These are phyloP conservation scores for Entomortierella chlamydospora DNA, from an alignment of 192 early-diverging fungal species.

Conservation along the genomic window DNA sequence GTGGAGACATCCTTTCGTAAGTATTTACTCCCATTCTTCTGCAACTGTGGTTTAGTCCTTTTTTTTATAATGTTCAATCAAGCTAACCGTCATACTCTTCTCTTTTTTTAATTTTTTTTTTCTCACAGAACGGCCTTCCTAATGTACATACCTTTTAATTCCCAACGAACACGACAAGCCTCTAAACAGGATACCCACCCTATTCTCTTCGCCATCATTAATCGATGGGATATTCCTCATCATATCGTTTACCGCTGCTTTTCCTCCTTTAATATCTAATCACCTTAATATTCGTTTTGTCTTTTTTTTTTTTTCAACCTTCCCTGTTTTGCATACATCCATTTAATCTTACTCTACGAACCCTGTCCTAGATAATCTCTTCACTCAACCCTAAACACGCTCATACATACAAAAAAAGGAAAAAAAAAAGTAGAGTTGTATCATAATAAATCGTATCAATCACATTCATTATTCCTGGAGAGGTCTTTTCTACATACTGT, in stretches of 20 bases:
- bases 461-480: too few relatives aligned
- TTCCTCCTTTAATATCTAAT: conserved; percentile 8
- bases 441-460: too few relatives aligned
- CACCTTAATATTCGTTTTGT: background rate
- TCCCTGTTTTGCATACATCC: too few relatives aligned
- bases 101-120: conserved; percentile 1
- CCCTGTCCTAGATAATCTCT: too few relatives aligned
- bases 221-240: background rate
- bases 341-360: too few relatives aligned
- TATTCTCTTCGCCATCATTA: background rate
- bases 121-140: conserved; percentile 47
- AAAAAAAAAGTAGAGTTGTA: background rate
- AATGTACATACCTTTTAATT: conserved; percentile 48
- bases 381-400: background rate
- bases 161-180: background rate
- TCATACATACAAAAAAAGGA: too few relatives aligned
- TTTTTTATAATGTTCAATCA: too few relatives aligned
- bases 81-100: background rate
- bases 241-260: too few relatives aligned
- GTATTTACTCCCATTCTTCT: conserved; percentile 11
- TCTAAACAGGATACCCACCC: background rate
- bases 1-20: conserved; percentile 69
- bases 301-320: background rate
- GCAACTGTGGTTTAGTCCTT: background rate
- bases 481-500: too few relatives aligned